These are phyloP conservation scores for Aspergillus kassunensis DNA, from an alignment of 495 filamentous ascomycete genomes.

Conservation along the genomic window DNA sequence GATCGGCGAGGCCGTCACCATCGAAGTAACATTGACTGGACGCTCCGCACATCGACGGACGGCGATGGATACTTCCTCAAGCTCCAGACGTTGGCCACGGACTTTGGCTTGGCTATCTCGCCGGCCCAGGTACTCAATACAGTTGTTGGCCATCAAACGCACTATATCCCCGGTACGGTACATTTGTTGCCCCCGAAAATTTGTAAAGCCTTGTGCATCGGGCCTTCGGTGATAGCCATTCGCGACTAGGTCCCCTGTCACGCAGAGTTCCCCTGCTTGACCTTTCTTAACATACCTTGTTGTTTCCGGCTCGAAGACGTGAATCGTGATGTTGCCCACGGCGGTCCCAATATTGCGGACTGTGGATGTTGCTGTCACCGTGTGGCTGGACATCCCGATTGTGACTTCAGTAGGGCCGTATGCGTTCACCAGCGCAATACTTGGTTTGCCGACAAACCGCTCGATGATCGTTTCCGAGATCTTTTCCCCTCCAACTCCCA, in stretches of 20 bases:
- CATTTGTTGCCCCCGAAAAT: conserved; percentile 12
- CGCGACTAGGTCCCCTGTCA: conserved; percentile 73
- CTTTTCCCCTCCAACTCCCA: conserved; percentile 27
- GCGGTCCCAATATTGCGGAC: neutral
- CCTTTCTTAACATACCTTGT: conserved; percentile 60
- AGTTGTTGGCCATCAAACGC: conserved; percentile 13
- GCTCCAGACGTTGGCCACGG: conserved; percentile 35
- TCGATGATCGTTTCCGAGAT: conserved; percentile 25
- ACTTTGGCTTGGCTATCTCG: conserved; percentile 24
- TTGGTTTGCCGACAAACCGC: conserved; percentile 16
- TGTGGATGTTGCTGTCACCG: conserved; percentile 57
- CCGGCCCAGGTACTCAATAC: conserved; percentile 12
- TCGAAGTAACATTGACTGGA: conserved; percentile 19
- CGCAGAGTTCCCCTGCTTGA: conserved; percentile 72
- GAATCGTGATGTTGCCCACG: conserved; percentile 46
- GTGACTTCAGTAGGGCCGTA: conserved; percentile 79
- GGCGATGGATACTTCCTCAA: conserved; percentile 30
- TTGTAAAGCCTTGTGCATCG: conserved; percentile 32
- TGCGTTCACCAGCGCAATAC: conserved; percentile 21
- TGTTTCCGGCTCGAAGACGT: conserved; percentile 58
- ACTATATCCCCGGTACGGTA: conserved; percentile 17
- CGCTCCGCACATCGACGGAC: conserved; percentile 21
- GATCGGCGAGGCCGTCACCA: conserved; percentile 21
- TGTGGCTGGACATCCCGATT: conserved; percentile 68
- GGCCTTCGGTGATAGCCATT: conserved; percentile 71